Evolutionary conservation across 768 basidiomycete genomes (phyloP), one percentile per base, ranked within the genome.

Genomic region (Trametes gibbosa): DNA sequence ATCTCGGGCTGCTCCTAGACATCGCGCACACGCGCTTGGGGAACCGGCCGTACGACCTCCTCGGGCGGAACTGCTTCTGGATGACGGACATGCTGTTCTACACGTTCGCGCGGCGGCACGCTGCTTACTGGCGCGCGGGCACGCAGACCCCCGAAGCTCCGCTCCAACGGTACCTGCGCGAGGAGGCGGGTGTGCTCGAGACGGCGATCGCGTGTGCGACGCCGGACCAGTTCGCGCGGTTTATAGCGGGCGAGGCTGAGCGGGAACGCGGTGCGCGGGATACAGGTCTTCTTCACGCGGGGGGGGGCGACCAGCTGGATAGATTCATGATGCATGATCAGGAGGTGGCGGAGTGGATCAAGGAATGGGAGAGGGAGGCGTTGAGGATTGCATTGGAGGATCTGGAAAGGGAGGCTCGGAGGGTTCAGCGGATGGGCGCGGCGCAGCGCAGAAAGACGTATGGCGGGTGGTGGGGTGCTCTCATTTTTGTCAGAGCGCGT

Each of bases 21-120:
- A 25, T 49, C 39, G 45, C 52, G 27, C 21, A 42, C 21, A 13
- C 10, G 27, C 51, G 42, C 19, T 25, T 49, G 5, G 51, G 25
- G 29, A 6, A 9, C 19, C 37, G 46, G n/a, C 29, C 45, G 21
- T 53, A 48, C 58, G 52, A 40, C 37, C 9, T 59, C 2, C 27
- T 59, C 39, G 45, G 46, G 39, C 46, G 58, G 35, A 53, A 59
- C 46, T 59, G 58, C 52, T 46, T 48, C 24, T 59, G 58, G 58
- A 48, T 59, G 51, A 59, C 45, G 34, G 51, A 59, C 37, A 21
- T 51, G 39, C 45, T 59, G 21, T 37, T 59, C 51, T 59, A 53
- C 58, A 37, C 41, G 45, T 10, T 53, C 37, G 51, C 52, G 29
- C 43, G 34, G 34, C 43, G 35, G 29, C 48, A 40, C 45, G 21